phyloP scores from a whole-genome alignment of 495 filamentous ascomycete genomes.

The Neurospora sp. region DNA sequence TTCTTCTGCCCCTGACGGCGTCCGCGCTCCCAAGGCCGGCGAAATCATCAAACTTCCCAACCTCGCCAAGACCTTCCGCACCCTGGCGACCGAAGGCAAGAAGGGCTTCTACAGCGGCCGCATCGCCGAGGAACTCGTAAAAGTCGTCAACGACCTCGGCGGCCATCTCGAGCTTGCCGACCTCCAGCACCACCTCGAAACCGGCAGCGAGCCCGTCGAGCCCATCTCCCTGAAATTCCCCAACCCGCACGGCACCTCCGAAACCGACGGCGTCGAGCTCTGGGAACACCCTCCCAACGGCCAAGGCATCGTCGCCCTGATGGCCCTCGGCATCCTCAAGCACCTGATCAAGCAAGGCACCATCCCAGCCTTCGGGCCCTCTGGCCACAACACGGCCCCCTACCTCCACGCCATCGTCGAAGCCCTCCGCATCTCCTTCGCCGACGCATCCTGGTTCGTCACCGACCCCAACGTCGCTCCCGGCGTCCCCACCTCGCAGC shows the following conservation, averaged over 20 bases:
- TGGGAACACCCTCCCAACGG: conserved; percentile 99
- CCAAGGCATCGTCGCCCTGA: conserved; percentile 89
- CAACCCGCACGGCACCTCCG: conserved; percentile 36
- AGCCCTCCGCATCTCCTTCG: conserved; percentile 82
- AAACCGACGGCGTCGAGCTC: conserved; percentile 45
- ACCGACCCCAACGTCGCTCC: conserved; percentile 62
- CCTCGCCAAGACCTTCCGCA: conserved; percentile 72
- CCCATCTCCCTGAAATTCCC: conserved; percentile 72
- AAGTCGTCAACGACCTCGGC: conserved; percentile 65
- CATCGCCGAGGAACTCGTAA: conserved; percentile 69
- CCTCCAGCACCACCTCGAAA: conserved; percentile 61
- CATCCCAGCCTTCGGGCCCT: conserved; percentile 55
- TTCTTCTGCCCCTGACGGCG: conserved; percentile 49
- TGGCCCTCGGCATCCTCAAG: conserved; percentile 85
- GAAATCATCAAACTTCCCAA: conserved; percentile 83
- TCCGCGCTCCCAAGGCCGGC: conserved; percentile 63
- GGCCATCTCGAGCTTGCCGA: conserved; percentile 74
- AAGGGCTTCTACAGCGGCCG: conserved; percentile 84
- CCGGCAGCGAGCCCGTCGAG: conserved; percentile 67
- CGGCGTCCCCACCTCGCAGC: conserved; percentile 49
- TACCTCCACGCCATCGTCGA: conserved; percentile 92
- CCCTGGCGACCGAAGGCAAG: conserved; percentile 71
- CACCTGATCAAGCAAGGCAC: conserved; percentile 63
- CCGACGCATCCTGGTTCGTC: conserved; percentile 83
- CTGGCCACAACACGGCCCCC: conserved; percentile 58